Base-by-base conservation (phyloP, 768 basidiomycete species). In the Trametes punicea region DNA sequence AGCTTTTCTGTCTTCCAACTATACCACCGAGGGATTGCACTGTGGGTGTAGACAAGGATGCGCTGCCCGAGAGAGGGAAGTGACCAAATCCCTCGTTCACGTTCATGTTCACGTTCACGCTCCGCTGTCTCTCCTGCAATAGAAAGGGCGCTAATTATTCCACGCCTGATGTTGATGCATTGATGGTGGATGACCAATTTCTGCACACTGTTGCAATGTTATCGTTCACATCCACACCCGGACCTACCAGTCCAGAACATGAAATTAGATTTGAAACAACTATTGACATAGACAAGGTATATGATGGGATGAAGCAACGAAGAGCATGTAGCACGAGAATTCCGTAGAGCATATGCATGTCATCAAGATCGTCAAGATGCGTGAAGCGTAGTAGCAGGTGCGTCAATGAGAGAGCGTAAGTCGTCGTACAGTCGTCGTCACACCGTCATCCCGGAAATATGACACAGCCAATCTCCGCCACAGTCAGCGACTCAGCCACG, bases 361-460 rank as follows among this genome's bases (percentile, higher is more conserved):
- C 51, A 33, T 50, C 25, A 50, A 18, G 6, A 20, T 52, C 51
- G 41, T 52, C n/a, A 42, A 16, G 16, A 21, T 25, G 11, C 42
- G 34, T 36, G 34, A 36, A 36, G n/a, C n/a, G n/a, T n/a, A n/a
- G 10, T 16, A 16, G 36, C 36, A 25, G 11, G n/a, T 44, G 42
- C 42, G 42, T 44, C 15, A 36, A 16, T n/a, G n/a, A 36, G 34
- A 36, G 15, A 8, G 34, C 34, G 34, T 36, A 36, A 36, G 31
- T n/a, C 13, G 33, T 38, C 44, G 52, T 46, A 54, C 52, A 46
- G 25, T 41, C 30, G 44, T 54, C 52, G 52, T 54, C 20, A 56
- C n/a, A 23, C 42, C 46, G 38, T 50, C 40, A 45, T 18, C 25
- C 41, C 33, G 16, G 11, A 46, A 13, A 42, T n/a, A 33, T 18